Evolutionary conservation across 1,139 yeast genomes (phyloP), one percentile per base, ranked within the genome.

Genomic region (Magnusiomyces tetraspermus): DNA sequence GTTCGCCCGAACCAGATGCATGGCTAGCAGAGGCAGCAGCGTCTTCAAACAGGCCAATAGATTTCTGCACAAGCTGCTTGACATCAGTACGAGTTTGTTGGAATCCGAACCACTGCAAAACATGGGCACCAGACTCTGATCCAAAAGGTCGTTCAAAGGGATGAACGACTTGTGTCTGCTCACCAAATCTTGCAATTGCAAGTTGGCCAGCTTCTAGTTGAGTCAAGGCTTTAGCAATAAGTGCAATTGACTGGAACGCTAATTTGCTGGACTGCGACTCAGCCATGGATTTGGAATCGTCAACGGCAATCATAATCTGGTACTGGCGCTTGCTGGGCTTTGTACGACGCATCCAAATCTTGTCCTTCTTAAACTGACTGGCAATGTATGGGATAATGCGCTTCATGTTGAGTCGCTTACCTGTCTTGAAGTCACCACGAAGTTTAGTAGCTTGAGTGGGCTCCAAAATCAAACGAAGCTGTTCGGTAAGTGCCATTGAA

Each of bases 361-460:
- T 94, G 69, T 94, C 99, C 69, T 92, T 92, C 64, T 96, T 83
- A 79, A 89, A 94, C 64, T 90, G 96, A 49, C 96, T 86, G 1
- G 99, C 98, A 73, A 94, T 92, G 70, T 92, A 94, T 15, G 98
- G 96, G 63, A 94, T 92, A 61, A 94, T 94, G 60, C 97, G 77
- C 75, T 90, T 92, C 97, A 94, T 90, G 69, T 94, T 94, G 64
- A 94, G 77, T 60, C 98, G 77, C 69, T 94, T 94, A 68, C 99
- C 99, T 1, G 97, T 90, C 70, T 90, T 89, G 71, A 88, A 94
- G 68, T 94, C 98, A 62, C 99, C 99, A 59, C 80, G 82, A 55
- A 94, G 75, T 67, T 92, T 92, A 2, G 98, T 92, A 15, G 97
- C 95, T 58, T 87, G 74, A 0, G 98, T 92, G 4, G 99, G 99